phyloP scores from a whole-genome alignment of 257 asterid genomes.

The Nicotiana paniculata region DNA sequence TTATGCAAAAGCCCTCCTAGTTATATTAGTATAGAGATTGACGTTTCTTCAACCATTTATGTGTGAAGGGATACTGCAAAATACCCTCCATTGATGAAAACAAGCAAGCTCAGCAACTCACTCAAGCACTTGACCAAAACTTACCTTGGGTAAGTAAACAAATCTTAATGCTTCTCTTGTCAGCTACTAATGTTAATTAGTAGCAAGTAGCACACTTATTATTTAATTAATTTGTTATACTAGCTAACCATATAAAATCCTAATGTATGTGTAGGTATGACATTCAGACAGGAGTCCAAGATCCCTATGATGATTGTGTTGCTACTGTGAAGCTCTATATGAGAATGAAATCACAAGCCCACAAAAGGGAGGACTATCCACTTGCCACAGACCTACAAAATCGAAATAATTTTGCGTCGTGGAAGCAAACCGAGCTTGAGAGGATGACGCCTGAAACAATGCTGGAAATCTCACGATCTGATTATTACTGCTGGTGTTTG shows the following conservation, averaged over 20 bases:
- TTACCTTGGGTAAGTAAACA: slow-evolving; percentile 60
- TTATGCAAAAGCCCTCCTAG: background rate
- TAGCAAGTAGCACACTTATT: background rate
- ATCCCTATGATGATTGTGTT: slow-evolving; percentile 85
- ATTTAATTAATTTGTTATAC: too few species aligned
- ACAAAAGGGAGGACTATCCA: slow-evolving; percentile 49
- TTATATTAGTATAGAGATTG: background rate
- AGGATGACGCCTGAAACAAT: slow-evolving; percentile 63
- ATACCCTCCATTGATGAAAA: slow-evolving; percentile 81
- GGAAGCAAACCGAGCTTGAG: slow-evolving; percentile 78
- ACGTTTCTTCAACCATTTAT: background rate
- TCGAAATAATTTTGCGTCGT: slow-evolving; percentile 55
- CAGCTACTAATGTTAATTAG: background rate
- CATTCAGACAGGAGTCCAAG: slow-evolving; percentile 70
- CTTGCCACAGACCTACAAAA: slow-evolving; percentile 63
- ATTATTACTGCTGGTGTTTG: slow-evolving; percentile 85
- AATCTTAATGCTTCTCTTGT: background rate
- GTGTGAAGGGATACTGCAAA: slow-evolving; percentile 68
- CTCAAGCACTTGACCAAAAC: slow-evolving; percentile 63
- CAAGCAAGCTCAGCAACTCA: slow-evolving; percentile 94
- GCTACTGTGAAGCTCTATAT: slow-evolving; percentile 67
- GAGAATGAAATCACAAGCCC: slow-evolving; percentile 74
- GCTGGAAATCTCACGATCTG: slow-evolving; percentile 70
- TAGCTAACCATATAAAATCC: background rate
- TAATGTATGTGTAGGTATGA: slow-evolving; percentile 42